Evolutionary conservation across 73 alveolate species (phyloP).

Genomic region (Paramecium octaurelia): DNA sequence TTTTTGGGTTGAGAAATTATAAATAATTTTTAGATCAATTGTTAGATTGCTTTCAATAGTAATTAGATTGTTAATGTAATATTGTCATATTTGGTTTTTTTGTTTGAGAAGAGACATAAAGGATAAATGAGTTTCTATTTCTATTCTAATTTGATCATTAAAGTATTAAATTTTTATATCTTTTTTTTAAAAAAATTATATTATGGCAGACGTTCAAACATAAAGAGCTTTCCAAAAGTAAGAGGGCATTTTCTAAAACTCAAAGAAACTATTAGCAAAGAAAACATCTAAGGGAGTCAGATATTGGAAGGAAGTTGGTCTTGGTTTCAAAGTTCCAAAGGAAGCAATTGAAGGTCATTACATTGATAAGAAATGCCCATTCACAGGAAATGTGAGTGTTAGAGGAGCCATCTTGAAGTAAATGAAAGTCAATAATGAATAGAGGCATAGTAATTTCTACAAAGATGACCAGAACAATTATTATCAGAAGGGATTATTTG

Average conservation of each 20-base stretch:
- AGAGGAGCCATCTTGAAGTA: conserved; percentile 93
- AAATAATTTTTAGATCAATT: neutral
- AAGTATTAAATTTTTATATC: neutral
- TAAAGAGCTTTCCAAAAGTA: conserved; percentile 89
- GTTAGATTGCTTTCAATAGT: neutral
- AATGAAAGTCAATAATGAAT: neutral
- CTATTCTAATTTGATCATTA: neutral
- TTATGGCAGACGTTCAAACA: conserved; percentile 67
- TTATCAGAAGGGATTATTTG: conserved; percentile 97
- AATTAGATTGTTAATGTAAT: neutral
- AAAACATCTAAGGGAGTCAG: conserved; percentile 89
- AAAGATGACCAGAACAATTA: conserved; percentile 97
- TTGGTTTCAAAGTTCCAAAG: conserved; percentile 95
- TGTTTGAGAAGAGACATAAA: neutral
- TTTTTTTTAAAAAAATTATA: neutral
- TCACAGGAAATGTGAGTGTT: conserved; percentile 93
- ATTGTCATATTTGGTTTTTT: neutral
- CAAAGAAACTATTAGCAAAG: conserved; percentile 82
- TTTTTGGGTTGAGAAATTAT: neutral
- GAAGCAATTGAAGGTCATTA: conserved; percentile 93
- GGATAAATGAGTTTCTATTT: neutral
- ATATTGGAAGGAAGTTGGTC: conserved; percentile 96
- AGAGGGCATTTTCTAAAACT: conserved; percentile 83
- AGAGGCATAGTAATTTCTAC: conserved; percentile 97
- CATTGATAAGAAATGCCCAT: conserved; percentile 99